Evolutionary conservation across 768 basidiomycete genomes (phyloP).

Genomic region (Flagelloscypha sp.): DNA sequence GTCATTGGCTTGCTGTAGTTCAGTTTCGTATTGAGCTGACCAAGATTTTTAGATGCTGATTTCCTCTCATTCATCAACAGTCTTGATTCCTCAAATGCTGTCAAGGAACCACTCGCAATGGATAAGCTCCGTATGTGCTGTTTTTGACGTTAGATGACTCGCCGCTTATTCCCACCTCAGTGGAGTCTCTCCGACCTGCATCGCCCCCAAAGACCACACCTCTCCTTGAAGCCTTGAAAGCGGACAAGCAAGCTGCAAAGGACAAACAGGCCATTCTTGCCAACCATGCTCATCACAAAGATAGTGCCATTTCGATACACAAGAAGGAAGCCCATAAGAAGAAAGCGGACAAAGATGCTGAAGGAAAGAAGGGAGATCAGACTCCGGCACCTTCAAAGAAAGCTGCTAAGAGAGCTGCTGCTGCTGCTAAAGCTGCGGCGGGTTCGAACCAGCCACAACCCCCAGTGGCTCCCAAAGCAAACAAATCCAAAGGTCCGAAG

Average conservation of each 20-base stretch:
- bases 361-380: conserved; percentile 17
- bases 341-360: conserved; percentile 20
- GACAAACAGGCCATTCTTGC: conserved; percentile 68
- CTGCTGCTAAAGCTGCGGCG: conserved; percentile 2
- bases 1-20: conserved; percentile 26
- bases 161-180: conserved; percentile 24
- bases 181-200: conserved; percentile 53
- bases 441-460: not conserved
- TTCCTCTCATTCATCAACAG: conserved; percentile 75
- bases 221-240: conserved; percentile 86
- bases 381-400: conserved; percentile 2
- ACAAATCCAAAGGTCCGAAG: conserved; percentile 4
- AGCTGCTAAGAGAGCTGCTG: conserved; percentile 14
- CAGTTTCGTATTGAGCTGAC: not conserved
- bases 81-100: conserved; percentile 44
- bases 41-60: conserved; percentile 57
- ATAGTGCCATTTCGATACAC: conserved; percentile 28
- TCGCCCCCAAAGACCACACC: conserved; percentile 77
- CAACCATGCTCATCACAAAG: conserved; percentile 68
- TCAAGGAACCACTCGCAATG: conserved; percentile 49
- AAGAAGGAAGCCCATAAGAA: conserved; percentile 20
- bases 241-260: conserved; percentile 62
- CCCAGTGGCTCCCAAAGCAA: conserved; percentile 3
- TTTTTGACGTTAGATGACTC: not conserved
- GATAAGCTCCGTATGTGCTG: conserved; percentile 50